Conservation (phyloP, 306 rosid genomes). For the Vachellia collinsii region DNA sequence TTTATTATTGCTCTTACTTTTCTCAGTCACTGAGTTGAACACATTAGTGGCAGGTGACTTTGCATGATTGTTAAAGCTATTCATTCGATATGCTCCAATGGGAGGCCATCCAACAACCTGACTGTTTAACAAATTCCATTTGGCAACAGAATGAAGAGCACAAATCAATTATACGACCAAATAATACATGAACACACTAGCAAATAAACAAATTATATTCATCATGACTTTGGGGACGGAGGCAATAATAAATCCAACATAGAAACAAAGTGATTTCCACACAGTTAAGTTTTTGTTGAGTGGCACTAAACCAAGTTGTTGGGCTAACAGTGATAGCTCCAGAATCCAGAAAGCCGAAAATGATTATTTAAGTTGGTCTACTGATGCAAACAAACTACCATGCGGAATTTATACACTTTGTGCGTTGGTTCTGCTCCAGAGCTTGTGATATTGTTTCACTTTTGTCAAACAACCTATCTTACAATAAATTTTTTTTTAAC, state of each 20-base stretch:
- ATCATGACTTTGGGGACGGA: background rate
- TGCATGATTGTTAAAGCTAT: conserved; percentile 57
- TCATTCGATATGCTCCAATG: conserved; percentile 68
- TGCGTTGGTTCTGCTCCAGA: conserved; percentile 4
- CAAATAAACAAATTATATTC: background rate
- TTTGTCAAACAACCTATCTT: background rate
- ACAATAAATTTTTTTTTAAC: background rate
- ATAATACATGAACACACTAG: background rate
- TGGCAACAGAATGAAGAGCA: conserved; percentile 14
- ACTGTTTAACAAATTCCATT: conserved; percentile 46
- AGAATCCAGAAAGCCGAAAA: background rate
- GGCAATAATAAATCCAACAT: background rate
- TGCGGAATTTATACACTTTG: background rate
- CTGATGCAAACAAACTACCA: background rate
- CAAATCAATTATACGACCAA: conserved; percentile 22
- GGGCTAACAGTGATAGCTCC: background rate
- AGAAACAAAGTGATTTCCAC: background rate
- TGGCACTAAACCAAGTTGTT: background rate
- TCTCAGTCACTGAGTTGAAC: conserved; percentile 47
- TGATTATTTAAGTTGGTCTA: background rate
- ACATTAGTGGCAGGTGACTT: conserved; percentile 57
- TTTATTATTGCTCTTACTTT: conserved; percentile 39
- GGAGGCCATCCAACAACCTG: conserved; percentile 97
- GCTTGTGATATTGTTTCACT: background rate
- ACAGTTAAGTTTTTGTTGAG: background rate